Evolutionary conservation across 2,329 filamentous ascomycete genomes (phyloP).

Genomic region (Aureobasidium pullulans): DNA sequence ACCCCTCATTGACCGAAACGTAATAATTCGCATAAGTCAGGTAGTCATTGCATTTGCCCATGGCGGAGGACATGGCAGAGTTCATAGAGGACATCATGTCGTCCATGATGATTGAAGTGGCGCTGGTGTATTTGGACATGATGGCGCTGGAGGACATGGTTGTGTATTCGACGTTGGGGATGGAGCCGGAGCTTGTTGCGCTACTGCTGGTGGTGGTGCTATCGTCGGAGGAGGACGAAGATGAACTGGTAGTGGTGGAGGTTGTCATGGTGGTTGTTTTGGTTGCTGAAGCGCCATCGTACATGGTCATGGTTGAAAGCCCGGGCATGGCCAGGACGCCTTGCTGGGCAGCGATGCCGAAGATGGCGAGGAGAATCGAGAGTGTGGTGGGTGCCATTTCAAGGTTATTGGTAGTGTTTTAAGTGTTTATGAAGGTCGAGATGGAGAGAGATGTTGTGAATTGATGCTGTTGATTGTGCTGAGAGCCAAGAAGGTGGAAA

Average conservation of each 20-base stretch:
- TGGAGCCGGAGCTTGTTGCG: neutral
- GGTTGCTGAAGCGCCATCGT: neutral
- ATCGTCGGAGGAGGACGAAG: no score
- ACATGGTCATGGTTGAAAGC: neutral
- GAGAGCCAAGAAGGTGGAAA: neutral
- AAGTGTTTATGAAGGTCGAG: no score
- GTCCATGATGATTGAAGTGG: neutral
- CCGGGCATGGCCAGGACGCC: neutral
- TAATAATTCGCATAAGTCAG: neutral
- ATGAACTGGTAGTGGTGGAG: neutral
- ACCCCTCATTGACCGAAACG: neutral
- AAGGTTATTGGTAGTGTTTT: no score
- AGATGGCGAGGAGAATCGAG: neutral
- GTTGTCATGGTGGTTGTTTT: neutral
- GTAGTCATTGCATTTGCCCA: neutral
- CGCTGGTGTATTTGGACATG: neutral
- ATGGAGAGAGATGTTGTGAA: no score
- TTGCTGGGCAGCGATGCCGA: neutral
- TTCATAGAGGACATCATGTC: neutral
- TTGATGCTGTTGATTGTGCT: neutral
- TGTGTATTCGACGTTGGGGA: neutral
- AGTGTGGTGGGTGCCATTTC: neutral
- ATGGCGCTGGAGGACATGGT: neutral
- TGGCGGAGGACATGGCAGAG: neutral
- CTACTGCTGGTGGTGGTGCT: no score